A percentile compares a stretch with the other conserved stretches of the same genome.
These are phyloP conservation scores for Erysiphe pulchra DNA, from an alignment of 2,329 filamentous ascomycete species.

Conservation along the genomic window DNA sequence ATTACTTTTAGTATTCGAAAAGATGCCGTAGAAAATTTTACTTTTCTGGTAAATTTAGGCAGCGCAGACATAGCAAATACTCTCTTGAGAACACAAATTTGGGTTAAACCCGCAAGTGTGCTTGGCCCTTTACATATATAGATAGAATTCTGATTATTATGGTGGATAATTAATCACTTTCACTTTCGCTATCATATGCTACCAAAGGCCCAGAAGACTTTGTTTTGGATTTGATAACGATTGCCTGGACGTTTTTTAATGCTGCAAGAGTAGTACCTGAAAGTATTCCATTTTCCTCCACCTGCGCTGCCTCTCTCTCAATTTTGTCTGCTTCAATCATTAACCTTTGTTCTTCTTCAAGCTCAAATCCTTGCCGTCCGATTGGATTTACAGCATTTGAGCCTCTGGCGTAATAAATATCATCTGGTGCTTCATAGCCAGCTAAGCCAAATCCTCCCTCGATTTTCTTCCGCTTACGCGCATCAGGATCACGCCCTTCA, in stretches of 20 bases:
- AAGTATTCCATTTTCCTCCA: slow-evolving; percentile 38
- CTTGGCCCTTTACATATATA: too few relatives aligned
- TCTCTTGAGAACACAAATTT: too few relatives aligned
- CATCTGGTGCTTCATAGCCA: slow-evolving; percentile 69
- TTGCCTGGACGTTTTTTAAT: slow-evolving; percentile 32
- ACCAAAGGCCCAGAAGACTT: slow-evolving; percentile 48
- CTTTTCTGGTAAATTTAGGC: too few relatives aligned
- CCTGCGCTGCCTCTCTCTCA: slow-evolving; percentile 15
- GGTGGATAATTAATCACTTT: slow-evolving; percentile 15
- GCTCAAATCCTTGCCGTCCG: slow-evolving; percentile 32
- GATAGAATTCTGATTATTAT: neutral
- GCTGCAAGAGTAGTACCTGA: slow-evolving; percentile 62
- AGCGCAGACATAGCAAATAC: too few relatives aligned
- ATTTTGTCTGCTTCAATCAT: slow-evolving; percentile 24
- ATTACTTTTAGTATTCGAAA: too few relatives aligned
- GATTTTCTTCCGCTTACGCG: slow-evolving; percentile 66
- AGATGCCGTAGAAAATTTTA: too few relatives aligned
- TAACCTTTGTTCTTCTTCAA: slow-evolving; percentile 32
- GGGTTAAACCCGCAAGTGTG: too few relatives aligned
- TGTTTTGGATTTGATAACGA: slow-evolving; percentile 20
- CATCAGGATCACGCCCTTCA: slow-evolving; percentile 70
- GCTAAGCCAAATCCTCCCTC: slow-evolving; percentile 63
- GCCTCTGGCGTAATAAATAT: slow-evolving; percentile 73
- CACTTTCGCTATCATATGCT: slow-evolving; percentile 73
- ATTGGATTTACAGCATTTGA: slow-evolving; percentile 36